Conservation (phyloP, 768 basidiomycete genomes). For the Cubamyces lactineus region DNA sequence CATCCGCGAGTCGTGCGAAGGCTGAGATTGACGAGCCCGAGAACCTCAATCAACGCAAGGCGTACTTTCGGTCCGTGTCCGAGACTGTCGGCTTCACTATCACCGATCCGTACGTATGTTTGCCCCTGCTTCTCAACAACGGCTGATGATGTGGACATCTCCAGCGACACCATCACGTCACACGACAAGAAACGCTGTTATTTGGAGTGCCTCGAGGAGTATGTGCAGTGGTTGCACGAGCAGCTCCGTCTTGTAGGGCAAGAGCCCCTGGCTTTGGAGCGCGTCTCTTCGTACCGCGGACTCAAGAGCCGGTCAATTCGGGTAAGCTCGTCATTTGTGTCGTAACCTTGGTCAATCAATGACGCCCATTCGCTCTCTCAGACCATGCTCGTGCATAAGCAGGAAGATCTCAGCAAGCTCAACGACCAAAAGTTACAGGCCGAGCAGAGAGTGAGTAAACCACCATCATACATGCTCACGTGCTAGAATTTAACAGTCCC, state of each 20-base stretch:
- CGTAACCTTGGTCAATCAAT: neutral
- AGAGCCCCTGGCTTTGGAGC: slow-evolving; percentile 40
- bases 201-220: slow-evolving; percentile 73
- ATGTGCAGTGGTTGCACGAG: slow-evolving; percentile 66
- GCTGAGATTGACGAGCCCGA: slow-evolving; percentile 21
- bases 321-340: slow-evolving; percentile 37
- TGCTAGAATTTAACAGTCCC: neutral
- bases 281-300: slow-evolving; percentile 50
- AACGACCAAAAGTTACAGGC: slow-evolving; percentile 54
- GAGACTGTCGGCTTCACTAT: slow-evolving; percentile 58
- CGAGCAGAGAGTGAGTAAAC: slow-evolving; percentile 54
- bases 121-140: neutral
- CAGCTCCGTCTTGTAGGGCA: slow-evolving; percentile 56
- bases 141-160: slow-evolving; percentile 3
- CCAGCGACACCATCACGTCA: slow-evolving; percentile 72
- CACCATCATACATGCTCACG: neutral
- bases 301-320: slow-evolving; percentile 68
- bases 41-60: slow-evolving; percentile 56
- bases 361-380: slow-evolving; percentile 27
- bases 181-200: slow-evolving; percentile 80
- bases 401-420: slow-evolving; percentile 54
- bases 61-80: slow-evolving; percentile 59
- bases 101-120: slow-evolving; percentile 59
- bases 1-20: slow-evolving; percentile 1
- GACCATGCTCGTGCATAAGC: slow-evolving; percentile 75